Evolutionary conservation across 352 stramenopile genomes (phyloP).

Genomic region (Blastocystis sp.): DNA sequence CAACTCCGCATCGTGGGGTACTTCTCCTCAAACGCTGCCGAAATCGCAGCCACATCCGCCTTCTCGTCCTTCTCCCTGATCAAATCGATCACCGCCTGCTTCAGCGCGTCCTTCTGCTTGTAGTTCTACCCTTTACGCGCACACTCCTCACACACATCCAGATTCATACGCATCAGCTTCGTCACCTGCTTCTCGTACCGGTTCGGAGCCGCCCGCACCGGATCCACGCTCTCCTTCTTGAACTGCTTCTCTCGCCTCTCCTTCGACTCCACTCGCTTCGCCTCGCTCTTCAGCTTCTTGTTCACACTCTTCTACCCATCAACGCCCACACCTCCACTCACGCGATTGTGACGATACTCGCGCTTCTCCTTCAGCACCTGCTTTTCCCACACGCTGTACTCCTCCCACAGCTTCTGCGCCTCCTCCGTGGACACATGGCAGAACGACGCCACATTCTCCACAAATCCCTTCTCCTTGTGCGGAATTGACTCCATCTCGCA

Average conservation of each 20-base stretch:
- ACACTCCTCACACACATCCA: slow-evolving; percentile 10
- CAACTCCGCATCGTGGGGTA: too few relatives aligned
- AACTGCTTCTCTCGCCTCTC: background rate
- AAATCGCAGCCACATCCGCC: background rate
- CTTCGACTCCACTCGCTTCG: slow-evolving; percentile 1
- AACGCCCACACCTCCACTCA: background rate
- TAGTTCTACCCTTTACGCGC: background rate
- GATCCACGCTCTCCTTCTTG: background rate
- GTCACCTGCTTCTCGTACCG: slow-evolving; percentile 14
- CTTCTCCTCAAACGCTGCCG: slow-evolving; percentile 14
- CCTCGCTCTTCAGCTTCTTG: slow-evolving; percentile 13
- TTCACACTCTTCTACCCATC: background rate
- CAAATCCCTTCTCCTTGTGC: background rate
- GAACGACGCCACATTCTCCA: background rate
- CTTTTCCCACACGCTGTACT: background rate
- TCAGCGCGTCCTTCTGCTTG: slow-evolving; percentile 12
- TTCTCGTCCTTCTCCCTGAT: slow-evolving; percentile 8
- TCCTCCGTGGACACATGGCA: background rate
- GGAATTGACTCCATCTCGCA: background rate
- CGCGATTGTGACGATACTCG: background rate
- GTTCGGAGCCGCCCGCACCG: background rate
- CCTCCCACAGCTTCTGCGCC: background rate
- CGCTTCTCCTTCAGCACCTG: background rate
- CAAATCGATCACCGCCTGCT: slow-evolving; percentile 14
- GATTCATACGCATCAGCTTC: background rate